Evolutionary conservation across 192 early-diverging fungal genomes (phyloP).

Genomic region (Backusella luteola): DNA sequence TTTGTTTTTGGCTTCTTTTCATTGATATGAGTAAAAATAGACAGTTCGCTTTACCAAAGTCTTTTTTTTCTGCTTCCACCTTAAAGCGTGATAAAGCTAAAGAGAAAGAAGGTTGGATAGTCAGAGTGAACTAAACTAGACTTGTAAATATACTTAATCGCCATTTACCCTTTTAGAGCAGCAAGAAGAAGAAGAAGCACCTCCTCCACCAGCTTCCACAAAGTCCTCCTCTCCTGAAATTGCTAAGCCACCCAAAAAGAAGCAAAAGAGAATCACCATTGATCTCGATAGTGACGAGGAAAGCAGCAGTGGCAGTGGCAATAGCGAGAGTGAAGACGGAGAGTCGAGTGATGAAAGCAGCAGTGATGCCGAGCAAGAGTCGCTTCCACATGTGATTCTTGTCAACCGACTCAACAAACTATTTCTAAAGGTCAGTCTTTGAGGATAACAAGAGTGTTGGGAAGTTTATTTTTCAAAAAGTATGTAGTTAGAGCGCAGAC

Average conservation of each 20-base stretch:
- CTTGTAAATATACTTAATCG: neutral
- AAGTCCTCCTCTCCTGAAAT: neutral
- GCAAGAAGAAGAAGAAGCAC: neutral
- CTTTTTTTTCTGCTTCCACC: neutral
- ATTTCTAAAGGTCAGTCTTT: neutral
- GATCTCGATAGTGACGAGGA: neutral
- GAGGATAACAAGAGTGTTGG: neutral
- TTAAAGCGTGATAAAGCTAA: neutral
- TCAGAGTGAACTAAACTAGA: neutral
- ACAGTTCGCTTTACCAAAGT: neutral
- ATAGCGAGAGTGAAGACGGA: neutral
- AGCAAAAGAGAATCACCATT: neutral
- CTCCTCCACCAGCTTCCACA: neutral
- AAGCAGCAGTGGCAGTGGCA: neutral
- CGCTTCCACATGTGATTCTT: neutral
- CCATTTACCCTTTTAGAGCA: too few relatives aligned
- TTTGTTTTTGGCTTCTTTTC: neutral
- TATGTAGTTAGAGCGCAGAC: constrained; percentile 2
- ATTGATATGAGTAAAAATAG: neutral
- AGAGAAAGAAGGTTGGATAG: neutral
- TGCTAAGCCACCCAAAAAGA: neutral
- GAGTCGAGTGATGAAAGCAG: neutral
- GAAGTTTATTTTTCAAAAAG: neutral
- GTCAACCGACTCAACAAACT: neutral
- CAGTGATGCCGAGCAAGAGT: neutral